phyloP scores from a whole-genome alignment of 441 rosid genomes.

The Lepidium campestre region DNA sequence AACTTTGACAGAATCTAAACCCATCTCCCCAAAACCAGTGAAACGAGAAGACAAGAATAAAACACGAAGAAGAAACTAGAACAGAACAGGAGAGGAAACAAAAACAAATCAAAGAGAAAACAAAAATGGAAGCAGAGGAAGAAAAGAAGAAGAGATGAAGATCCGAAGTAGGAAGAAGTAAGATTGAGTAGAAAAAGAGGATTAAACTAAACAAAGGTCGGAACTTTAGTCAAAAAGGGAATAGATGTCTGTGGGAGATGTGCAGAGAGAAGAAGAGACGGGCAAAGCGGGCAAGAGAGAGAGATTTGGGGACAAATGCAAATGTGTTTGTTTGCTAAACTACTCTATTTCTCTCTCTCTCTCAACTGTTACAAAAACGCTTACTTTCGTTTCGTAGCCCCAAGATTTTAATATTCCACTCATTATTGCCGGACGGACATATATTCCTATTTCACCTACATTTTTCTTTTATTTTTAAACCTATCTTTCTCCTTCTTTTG shows the following conservation, averaged over 20 bases:
- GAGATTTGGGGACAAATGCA: background rate
- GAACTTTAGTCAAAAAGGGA: constrained; percentile 34
- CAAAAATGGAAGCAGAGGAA: background rate
- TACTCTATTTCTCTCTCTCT: no score
- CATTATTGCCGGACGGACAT: background rate
- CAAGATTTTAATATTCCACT: background rate
- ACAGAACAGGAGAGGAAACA: background rate
- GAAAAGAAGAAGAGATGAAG: background rate
- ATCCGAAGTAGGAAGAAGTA: background rate
- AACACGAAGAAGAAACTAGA: background rate
- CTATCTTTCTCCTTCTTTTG: background rate
- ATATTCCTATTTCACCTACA: background rate
- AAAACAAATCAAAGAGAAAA: background rate
- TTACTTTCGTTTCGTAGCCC: constrained; percentile 3
- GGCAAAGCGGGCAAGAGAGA: constrained; percentile 21
- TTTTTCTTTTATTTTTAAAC: background rate
- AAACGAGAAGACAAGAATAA: background rate
- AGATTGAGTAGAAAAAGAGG: constrained; percentile 7
- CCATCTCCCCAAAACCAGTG: constrained; percentile 12
- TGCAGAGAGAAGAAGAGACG: constrained; percentile 3
- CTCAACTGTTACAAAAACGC: constrained; percentile 23
- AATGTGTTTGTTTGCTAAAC: constrained; percentile 25
- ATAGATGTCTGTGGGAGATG: constrained; percentile 26
- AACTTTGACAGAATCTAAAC: constrained; percentile 22
- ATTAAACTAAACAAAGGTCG: background rate